phyloP scores from a whole-genome alignment of 805 yeast genomes.

The Candida stauntonica region DNA sequence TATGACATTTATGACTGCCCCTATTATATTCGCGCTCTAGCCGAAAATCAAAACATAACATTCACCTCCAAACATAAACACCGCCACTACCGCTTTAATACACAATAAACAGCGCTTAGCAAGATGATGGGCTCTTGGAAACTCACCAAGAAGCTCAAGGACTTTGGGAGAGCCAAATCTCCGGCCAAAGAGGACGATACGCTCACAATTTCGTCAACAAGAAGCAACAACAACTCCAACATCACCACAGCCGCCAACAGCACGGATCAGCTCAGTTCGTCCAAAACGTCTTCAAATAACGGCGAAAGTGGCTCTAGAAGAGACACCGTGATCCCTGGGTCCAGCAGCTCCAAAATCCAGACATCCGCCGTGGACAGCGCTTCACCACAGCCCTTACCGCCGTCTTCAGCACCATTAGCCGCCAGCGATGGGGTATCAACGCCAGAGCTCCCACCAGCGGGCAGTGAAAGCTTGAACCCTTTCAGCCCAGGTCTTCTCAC shows the following conservation, averaged over 20 bases:
- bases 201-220: conserved; percentile 4
- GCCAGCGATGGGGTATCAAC: not conserved
- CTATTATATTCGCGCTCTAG: not conserved
- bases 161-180: conserved; percentile 24
- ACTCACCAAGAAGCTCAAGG: conserved; percentile 37
- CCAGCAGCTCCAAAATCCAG: not conserved
- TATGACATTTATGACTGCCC: not conserved
- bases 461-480: conserved; percentile 14
- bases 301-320: conserved; percentile 11
- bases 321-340: conserved; percentile 12
- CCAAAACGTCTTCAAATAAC: conserved; percentile 7
- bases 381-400: conserved; percentile 6
- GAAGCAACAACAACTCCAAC: not conserved
- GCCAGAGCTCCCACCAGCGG: not conserved
- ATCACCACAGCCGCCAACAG: too few relatives aligned
- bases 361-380: conserved; percentile 1
- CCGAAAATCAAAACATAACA: too few relatives aligned
- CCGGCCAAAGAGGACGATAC: conserved; percentile 15
- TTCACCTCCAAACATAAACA: too few relatives aligned
- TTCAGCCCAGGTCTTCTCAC: conserved; percentile 69
- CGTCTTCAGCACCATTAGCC: not conserved
- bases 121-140: conserved; percentile 35
- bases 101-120: not conserved
- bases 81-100: not conserved
- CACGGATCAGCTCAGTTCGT: too few relatives aligned